Conservation (phyloP, 2,329 filamentous ascomycete genomes). For the Hysterium pulicare region DNA sequence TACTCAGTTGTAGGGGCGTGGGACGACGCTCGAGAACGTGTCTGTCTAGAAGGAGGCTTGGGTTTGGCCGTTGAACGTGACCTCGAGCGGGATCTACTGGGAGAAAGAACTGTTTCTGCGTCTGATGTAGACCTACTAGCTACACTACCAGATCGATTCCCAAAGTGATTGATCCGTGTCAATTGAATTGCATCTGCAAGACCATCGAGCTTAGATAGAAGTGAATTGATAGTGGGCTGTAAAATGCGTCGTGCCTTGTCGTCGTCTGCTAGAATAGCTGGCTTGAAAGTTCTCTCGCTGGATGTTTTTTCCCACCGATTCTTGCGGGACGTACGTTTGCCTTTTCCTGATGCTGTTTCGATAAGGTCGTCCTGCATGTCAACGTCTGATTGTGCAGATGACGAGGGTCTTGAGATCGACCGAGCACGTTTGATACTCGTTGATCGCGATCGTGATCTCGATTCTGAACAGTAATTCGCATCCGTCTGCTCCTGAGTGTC, state of each 20-base stretch:
- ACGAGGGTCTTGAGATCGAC: not conserved
- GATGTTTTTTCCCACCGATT: not conserved
- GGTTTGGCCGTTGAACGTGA: conserved; percentile 14
- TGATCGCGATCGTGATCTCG: conserved; percentile 10
- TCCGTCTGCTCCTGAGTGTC: conserved; percentile 9
- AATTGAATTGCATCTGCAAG: conserved; percentile 70
- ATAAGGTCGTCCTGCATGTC: conserved; percentile 9
- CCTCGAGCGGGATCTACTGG: conserved; percentile 6
- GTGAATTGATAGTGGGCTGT: conserved; percentile 65
- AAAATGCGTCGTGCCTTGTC: conserved; percentile 63
- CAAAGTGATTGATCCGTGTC: conserved; percentile 53
- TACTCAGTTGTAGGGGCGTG: not conserved
- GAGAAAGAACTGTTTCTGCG: conserved; percentile 15
- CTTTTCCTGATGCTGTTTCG: too few species aligned
- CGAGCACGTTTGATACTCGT: conserved; percentile 7
- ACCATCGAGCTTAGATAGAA: conserved; percentile 66
- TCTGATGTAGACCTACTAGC: conserved; percentile 27
- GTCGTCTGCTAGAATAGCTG: conserved; percentile 67
- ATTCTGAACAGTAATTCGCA: not conserved
- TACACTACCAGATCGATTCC: conserved; percentile 17
- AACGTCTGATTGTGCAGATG: conserved; percentile 3
- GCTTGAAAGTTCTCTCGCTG: conserved; percentile 23
- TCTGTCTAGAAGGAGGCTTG: conserved; percentile 8
- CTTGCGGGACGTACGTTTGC: not conserved
- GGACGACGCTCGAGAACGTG: conserved; percentile 13